Evolutionary conservation across 441 rosid genomes (phyloP).

Genomic region (Syzygium syzygioides): DNA sequence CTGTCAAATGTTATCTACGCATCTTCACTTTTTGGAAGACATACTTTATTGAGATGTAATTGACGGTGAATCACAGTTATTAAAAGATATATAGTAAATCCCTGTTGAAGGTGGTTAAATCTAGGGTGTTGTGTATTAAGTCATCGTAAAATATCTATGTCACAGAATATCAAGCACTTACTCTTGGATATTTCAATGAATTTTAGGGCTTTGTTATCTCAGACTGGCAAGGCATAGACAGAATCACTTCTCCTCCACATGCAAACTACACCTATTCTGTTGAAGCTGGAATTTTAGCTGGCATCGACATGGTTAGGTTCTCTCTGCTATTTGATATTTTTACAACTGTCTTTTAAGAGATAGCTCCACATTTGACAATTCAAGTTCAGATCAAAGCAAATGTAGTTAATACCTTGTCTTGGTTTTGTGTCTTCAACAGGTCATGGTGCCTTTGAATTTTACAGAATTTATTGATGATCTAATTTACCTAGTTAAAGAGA

Average conservation of each 20-base stretch:
- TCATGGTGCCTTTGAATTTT: slow-evolving; percentile 67
- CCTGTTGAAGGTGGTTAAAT: not conserved
- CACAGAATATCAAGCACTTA: not conserved
- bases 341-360: not conserved
- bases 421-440: slow-evolving; percentile 28
- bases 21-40: not conserved
- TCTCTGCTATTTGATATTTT: not conserved
- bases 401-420: not conserved
- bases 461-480: slow-evolving; percentile 62
- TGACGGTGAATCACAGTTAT: not conserved
- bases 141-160: not conserved
- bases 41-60: not conserved
- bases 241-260: slow-evolving; percentile 49
- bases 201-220: slow-evolving; percentile 71
- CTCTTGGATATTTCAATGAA: slow-evolving; percentile 5
- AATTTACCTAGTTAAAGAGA: slow-evolving; percentile 44
- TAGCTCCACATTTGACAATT: not conserved
- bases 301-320: slow-evolving; percentile 61
- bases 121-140: not conserved
- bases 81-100: not conserved
- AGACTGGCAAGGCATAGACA: slow-evolving; percentile 74
- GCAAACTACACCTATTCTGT: slow-evolving; percentile 56
- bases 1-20: not conserved
- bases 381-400: not conserved
- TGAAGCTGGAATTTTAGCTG: slow-evolving; percentile 57